phyloP scores from a whole-genome alignment of 805 yeast species.

The Kurtzmaniella cleridarum region DNA sequence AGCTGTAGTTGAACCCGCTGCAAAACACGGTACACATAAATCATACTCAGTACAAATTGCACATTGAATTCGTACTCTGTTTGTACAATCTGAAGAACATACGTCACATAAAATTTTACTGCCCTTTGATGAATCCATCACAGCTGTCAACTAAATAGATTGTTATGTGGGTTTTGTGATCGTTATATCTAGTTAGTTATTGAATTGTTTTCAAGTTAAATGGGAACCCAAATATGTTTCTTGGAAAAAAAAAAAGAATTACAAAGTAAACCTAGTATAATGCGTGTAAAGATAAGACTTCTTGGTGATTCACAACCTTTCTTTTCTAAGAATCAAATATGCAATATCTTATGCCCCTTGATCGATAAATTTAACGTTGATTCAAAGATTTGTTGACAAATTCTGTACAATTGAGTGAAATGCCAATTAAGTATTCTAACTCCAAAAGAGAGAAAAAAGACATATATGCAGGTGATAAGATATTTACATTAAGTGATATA shows the following conservation, averaged over 20 bases:
- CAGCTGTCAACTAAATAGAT: conserved; percentile 19
- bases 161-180: conserved; percentile 1
- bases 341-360: too few relatives aligned
- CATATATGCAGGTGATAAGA: too few relatives aligned
- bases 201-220: not conserved
- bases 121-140: conserved; percentile 34
- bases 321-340: too few relatives aligned
- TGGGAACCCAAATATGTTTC: conserved; percentile 2
- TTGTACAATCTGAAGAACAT: conserved; percentile 93
- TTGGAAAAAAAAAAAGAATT: not conserved
- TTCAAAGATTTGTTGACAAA: too few relatives aligned
- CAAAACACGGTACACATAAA: conserved; percentile 96
- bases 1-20: conserved; percentile 74
- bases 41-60: conserved; percentile 93
- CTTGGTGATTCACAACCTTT: conserved; percentile 15
- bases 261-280: not conserved
- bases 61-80: conserved; percentile 84
- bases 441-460: too few relatives aligned
- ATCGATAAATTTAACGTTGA: too few relatives aligned
- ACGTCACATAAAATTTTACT: conserved; percentile 81
- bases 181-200: not conserved
- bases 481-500: too few relatives aligned
- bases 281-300: conserved; percentile 7
- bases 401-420: too few relatives aligned
- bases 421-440: too few relatives aligned